Evolutionary conservation across 2,329 filamentous ascomycete genomes (phyloP).

Genomic region (Didymella exigua): DNA sequence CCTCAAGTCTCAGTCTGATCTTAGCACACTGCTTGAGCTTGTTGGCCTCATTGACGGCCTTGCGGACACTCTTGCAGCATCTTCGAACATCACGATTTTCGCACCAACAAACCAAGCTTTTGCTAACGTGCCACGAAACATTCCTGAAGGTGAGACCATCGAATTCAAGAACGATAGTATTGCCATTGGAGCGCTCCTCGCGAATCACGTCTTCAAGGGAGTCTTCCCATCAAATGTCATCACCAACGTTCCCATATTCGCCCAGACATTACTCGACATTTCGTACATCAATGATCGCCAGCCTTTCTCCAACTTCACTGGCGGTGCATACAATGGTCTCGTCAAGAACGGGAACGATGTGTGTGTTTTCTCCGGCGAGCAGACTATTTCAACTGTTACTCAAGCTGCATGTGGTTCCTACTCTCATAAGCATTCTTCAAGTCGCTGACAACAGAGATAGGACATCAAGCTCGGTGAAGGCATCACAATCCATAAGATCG

Average conservation of each 20-base stretch:
- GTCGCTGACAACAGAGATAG: slow-evolving; percentile 8
- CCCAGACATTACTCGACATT: slow-evolving; percentile 57
- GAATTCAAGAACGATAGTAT: slow-evolving; percentile 43
- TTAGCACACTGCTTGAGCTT: slow-evolving; percentile 44
- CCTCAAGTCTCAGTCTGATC: slow-evolving; percentile 38
- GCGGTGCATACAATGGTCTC: slow-evolving; percentile 61
- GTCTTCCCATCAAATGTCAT: slow-evolving; percentile 50
- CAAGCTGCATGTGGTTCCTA: slow-evolving; percentile 49
- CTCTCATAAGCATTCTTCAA: background rate
- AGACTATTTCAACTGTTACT: slow-evolving; percentile 55
- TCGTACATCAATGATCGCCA: slow-evolving; percentile 42
- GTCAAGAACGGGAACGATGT: slow-evolving; percentile 50
- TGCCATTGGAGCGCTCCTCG: slow-evolving; percentile 54
- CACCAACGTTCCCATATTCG: slow-evolving; percentile 49
- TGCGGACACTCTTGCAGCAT: slow-evolving; percentile 44
- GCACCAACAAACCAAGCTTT: slow-evolving; percentile 62
- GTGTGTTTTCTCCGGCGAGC: slow-evolving; percentile 58
- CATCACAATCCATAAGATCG: slow-evolving; percentile 37
- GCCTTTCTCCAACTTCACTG: slow-evolving; percentile 62
- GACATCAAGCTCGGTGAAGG: slow-evolving; percentile 35
- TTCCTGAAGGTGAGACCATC: slow-evolving; percentile 35
- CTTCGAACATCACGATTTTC: slow-evolving; percentile 61
- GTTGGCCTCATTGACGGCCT: slow-evolving; percentile 49
- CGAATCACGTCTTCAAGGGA: slow-evolving; percentile 64
- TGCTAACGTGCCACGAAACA: slow-evolving; percentile 28